phyloP scores from a whole-genome alignment of 345 rosid genomes.

The Linum usitatissimum region DNA sequence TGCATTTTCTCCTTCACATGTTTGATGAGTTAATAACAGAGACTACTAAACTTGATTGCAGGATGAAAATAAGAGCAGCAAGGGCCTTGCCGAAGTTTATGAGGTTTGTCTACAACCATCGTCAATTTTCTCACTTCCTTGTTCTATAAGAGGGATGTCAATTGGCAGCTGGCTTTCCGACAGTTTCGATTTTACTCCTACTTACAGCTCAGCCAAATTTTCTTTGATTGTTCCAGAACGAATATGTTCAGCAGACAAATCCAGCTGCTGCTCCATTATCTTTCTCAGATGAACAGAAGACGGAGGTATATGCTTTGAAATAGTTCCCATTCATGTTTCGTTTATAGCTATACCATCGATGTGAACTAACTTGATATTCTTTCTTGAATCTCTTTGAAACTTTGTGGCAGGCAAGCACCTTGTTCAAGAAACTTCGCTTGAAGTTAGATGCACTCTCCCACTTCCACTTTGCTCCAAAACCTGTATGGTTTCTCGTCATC shows the following conservation, averaged over 20 bases:
- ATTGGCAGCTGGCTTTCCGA: not conserved
- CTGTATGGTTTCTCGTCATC: slow-evolving; percentile 42
- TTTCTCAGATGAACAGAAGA: slow-evolving; percentile 73
- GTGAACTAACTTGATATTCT: not conserved
- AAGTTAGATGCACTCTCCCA: slow-evolving; percentile 97
- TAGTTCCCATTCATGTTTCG: not conserved
- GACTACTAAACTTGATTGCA: slow-evolving; percentile 21
- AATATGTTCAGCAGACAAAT: slow-evolving; percentile 59
- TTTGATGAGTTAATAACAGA: not conserved
- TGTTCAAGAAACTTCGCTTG: slow-evolving; percentile 75
- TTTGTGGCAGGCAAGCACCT: slow-evolving; percentile 47
- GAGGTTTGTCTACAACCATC: slow-evolving; percentile 51
- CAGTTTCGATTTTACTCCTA: not conserved
- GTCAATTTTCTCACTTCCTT: not conserved
- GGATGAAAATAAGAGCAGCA: slow-evolving; percentile 93
- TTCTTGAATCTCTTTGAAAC: slow-evolving; percentile 1
- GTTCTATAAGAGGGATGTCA: slow-evolving; percentile 1
- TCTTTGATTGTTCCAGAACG: slow-evolving; percentile 46
- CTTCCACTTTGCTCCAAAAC: slow-evolving; percentile 94
- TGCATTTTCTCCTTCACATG: not conserved
- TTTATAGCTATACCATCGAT: not conserved
- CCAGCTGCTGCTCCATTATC: slow-evolving; percentile 58
- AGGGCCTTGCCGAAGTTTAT: slow-evolving; percentile 90
- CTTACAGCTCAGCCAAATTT: not conserved
- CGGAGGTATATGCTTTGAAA: slow-evolving; percentile 41